Base-by-base conservation (phyloP, 2,329 filamentous ascomycete genomes). In the Thelonectria rubi region DNA sequence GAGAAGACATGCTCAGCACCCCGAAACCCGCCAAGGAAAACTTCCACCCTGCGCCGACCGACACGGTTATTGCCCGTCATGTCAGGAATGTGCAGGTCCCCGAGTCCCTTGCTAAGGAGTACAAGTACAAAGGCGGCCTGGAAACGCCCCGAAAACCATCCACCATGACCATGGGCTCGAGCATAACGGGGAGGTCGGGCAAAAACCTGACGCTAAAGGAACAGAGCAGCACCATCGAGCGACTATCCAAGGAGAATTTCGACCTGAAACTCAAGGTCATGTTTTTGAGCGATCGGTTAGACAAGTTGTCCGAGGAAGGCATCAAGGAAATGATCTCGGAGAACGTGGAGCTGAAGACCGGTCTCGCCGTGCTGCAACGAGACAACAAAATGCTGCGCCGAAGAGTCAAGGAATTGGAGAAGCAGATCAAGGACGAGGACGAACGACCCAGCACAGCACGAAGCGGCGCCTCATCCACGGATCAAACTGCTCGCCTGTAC, bases 281-380 rank as follows among this genome's bases (percentile, higher is more conserved):
- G 83, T 99, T 97, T 73, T 85, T 99, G 50, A 96, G 94, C 72
- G 92, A 98, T 76, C 91, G 94, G 2, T 81, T 99, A 18, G 93
- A 97, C 77, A 95, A 94, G 74, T 86, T 96, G 43, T 97, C 94
- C 1, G 94, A 98, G 75, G 94, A 98, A 78, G 93, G 94, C 65
- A 90, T 99, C 75, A 97, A 97, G 79, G 94, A 97, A 75, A 96
- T 97, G 90, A 97, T 98, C 70, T 93, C 93, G 46, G 94, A 97
- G 77, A 99, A 97, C 71, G 94, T 98, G 5, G 93, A 97, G 74
- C 85, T 98, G 50, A 95, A 96, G 77, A 97, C 94, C 0, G 92
- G 92, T 63, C 86, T 97, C 46, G 88, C 94, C 3, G 92, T 95
- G 37, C 84, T 95, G 60, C 93, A 97, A 76, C 92, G 96, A 66